Base-by-base conservation (phyloP, 192 early-diverging fungal genomes). In the Podochytrium sp. region DNA sequence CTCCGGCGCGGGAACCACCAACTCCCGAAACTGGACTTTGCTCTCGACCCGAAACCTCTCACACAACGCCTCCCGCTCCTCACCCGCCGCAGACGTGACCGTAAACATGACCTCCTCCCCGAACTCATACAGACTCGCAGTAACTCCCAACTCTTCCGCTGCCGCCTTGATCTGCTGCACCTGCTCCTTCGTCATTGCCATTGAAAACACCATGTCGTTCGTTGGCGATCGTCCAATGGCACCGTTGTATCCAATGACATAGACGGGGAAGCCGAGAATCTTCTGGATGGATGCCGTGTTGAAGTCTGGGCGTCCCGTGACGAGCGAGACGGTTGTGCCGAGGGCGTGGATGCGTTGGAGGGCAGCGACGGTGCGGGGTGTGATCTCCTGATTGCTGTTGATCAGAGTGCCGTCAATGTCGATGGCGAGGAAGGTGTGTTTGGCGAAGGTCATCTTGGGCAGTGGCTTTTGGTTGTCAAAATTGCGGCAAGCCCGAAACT, bases 351-450 rank as follows among this genome's bases (percentile, higher is more conserved):
- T 76, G 12, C 33, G 52, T 0, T 58, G 75, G 0, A 84, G 70
- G 0, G 80, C 68, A 6, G 71, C 43, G 20, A 74, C 69, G 10
- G 79, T 74, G 2, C 75, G 80, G 0, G 16, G 52, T 2, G 80
- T 68, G 57, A 84, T 77, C 7, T 53, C 59, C 62, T 77, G 77
- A 18, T 84, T 70, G 10, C 59, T 74, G 20, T 30, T 70, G 29
- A 84, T 73, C 7, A 84, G 69, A 1, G 82, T 84, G 5, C 82
- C 82, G 42, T 84, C 80, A 1, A 85, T 52, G 58, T 79, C 82
- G 51, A 60, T 51, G 50, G 53, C 53, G 6, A 56, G 53, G 27
- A 56, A 20, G 43, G 43, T 20, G 20, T 47, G 43, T 20, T 7
- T 47, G 43, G 20, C 43, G n/a, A n/a, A n/a, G n/a, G n/a, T n/a